Base-by-base conservation (phyloP, 2,329 filamentous ascomycete genomes). In the Lecanicillium sp. region DNA sequence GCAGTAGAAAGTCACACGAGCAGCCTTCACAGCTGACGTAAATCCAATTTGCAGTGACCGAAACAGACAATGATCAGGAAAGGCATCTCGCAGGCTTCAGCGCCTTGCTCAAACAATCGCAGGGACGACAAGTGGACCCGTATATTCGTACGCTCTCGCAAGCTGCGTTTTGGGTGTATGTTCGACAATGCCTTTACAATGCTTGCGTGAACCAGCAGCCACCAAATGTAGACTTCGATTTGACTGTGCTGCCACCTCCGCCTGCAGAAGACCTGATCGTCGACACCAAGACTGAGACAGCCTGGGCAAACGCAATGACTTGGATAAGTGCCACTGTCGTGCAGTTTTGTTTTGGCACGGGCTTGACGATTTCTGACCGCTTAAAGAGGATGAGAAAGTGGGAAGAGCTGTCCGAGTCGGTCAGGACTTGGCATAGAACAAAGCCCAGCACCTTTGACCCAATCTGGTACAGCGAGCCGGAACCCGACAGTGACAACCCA, bases 81-180 rank as follows among this genome's bases (percentile, higher is more conserved):
- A 40, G 46, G 19, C 46, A 48, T 11, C 22, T 31, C 31, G 37
- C 44, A 17, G 46, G 46, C 11, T 35, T 42, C 29, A 46, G 36
- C 37, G 46, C 44, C 30, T 17, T 48, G 15, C 44, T 48, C 37
- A 44, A 44, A 31, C 28, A 42, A 17, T 48, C 46, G 9, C 46
- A 48, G 36, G 46, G 42, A 15, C 37, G 25, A 14, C 40, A 40
- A n/a, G 42, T 46, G 13, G 46, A 48, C n/a, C 40, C 40, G 1
- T 45, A 44, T 4, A 19, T 31, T 12, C 44, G 39, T 22, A 46
- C 39, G 13, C 37, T 48, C 13, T 44, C 39, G 15, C 41, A 48
- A 37, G 46, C 46, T n/a, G 42, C 46, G 2, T 46, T 48, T 18
- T 48, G 46, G 46, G 40, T 48, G 12, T 48, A 48, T 33, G 42